These are phyloP conservation scores for Radiomyces spectabilis DNA, from an alignment of 192 early-diverging fungal genomes.

Conservation along the genomic window DNA sequence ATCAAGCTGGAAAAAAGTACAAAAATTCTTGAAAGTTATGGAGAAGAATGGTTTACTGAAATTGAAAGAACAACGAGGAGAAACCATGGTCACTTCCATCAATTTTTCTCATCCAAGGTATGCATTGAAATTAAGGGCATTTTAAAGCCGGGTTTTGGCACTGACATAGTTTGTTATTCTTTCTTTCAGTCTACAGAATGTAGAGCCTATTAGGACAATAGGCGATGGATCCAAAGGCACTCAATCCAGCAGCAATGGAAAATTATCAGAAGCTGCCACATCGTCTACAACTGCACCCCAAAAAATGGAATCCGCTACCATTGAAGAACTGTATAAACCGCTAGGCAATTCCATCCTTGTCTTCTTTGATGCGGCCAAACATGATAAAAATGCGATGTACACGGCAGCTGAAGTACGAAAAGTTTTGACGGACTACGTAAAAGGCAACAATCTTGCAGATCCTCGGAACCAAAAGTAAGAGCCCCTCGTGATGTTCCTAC, in stretches of 20 bases:
- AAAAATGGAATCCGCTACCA: conserved; percentile 16
- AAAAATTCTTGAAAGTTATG: conserved; percentile 82
- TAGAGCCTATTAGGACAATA: conserved; percentile 16
- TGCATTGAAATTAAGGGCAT: neutral
- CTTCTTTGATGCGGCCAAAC: conserved; percentile 45
- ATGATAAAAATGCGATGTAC: conserved; percentile 47
- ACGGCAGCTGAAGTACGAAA: conserved; percentile 48
- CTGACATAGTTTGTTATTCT: neutral
- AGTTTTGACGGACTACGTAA: conserved; percentile 58
- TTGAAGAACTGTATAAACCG: conserved; percentile 50
- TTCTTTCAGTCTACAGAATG: conserved; percentile 1
- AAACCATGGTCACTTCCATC: conserved; percentile 50
- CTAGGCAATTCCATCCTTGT: conserved; percentile 27
- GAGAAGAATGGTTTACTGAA: conserved; percentile 82
- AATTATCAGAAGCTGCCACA: neutral
- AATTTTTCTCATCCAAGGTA: conserved; percentile 45
- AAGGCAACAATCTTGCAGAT: conserved; percentile 51
- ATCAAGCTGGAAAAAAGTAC: conserved; percentile 78
- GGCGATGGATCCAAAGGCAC: neutral
- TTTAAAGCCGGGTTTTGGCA: neutral
- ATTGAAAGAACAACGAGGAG: conserved; percentile 71
- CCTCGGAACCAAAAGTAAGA: conserved; percentile 32
- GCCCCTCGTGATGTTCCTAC: neutral
- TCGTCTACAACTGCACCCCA: neutral
- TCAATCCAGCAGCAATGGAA: neutral